Base-by-base conservation (phyloP, 2,329 filamentous ascomycete species). In the Hysterium pulicare region DNA sequence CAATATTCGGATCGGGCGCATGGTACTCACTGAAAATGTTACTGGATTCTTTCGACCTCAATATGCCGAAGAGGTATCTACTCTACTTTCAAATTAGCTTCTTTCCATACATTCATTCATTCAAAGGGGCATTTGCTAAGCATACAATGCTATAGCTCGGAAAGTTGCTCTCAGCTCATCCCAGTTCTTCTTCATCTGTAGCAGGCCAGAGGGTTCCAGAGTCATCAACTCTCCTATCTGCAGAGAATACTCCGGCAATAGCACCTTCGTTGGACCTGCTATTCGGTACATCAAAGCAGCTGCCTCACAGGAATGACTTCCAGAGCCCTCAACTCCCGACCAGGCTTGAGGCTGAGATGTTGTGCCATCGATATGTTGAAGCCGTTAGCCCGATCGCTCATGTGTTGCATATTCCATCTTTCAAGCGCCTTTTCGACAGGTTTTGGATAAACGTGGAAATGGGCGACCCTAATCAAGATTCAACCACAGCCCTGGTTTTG, bases 11-110 rank as follows among this genome's bases (percentile, higher is more conserved):
- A 66, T 66, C 35, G 63, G 63, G 19, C 57, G 62, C 42, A 66
- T 67, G 63, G 64, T 67, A 26, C 64, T 67, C n/a, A 65, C 61
- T 45, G 62, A 67, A 34, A 67, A 65, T 21, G 59, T 66, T 31
- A 64, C 61, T 46, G 63, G 62, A 30, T 64, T 66, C 40, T 66
- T 66, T 38, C 61, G 62, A 28, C 62, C 62, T 42, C 63, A 67
- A 44, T 67, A 67, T 50, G 63, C 62, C 41, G 62, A 67, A 63
- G 63, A 67, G 60, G 63, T 66, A 64, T 43, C 22, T 47, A 41
- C 33, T 26, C 45, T 39, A 48, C 28, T 40, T 23, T 5, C 19
- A 33, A 41, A 19, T 24, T 31, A 7, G 3, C 19, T 9, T n/a
- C 10, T 9, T 31, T 17, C 4, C 15, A 11, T 30, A n/a, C 8